These are phyloP conservation scores for Ophiocordyceps sinensis DNA, from an alignment of 2,329 filamentous ascomycete species.

Conservation along the genomic window DNA sequence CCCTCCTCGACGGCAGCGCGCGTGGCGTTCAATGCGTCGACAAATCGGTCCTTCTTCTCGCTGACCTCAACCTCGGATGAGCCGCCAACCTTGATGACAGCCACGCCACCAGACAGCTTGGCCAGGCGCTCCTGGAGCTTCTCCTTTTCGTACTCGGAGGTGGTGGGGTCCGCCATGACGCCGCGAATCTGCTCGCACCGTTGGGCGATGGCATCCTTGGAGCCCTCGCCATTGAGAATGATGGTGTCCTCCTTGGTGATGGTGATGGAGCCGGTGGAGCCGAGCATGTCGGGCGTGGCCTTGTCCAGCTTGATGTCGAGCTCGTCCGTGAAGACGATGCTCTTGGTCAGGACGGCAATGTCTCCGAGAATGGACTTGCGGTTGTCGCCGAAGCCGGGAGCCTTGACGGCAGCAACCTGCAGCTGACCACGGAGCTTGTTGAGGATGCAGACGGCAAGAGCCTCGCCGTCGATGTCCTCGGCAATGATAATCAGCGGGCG, in stretches of 20 bases:
- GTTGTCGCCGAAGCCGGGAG: slow-evolving; percentile 98
- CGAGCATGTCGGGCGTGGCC: slow-evolving; percentile 88
- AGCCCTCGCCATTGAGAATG: slow-evolving; percentile 90
- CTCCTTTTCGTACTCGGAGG: slow-evolving; percentile 99
- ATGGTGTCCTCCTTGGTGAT: slow-evolving; percentile 99
- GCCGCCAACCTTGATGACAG: slow-evolving; percentile 98
- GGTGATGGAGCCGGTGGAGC: slow-evolving; percentile 93
- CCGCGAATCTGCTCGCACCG: slow-evolving; percentile 98
- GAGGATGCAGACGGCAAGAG: slow-evolving; percentile 94
- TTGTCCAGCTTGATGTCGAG: slow-evolving; percentile 99
- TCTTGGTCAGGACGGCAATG: slow-evolving; percentile 88
- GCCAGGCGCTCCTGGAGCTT: slow-evolving; percentile 99
- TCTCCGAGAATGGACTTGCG: slow-evolving; percentile 98
- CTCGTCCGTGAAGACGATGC: slow-evolving; percentile 95
- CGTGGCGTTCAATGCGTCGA: slow-evolving; percentile 95
- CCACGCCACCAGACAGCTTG: slow-evolving; percentile 97
- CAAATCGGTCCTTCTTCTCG: slow-evolving; percentile 99
- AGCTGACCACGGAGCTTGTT: slow-evolving; percentile 99
- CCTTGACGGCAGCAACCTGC: slow-evolving; percentile 97
- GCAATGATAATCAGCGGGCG: slow-evolving; percentile 96
- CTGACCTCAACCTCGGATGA: slow-evolving; percentile 96
- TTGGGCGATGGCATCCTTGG: slow-evolving; percentile 85
- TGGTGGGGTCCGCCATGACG: slow-evolving; percentile 84
- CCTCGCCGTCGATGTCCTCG: slow-evolving; percentile 97
- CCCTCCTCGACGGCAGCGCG: slow-evolving; percentile 97